A percentile compares a stretch with the other conserved stretches of the same genome.
Conservation (phyloP, 2,329 filamentous ascomycete genomes). For the Colletotrichum paranaense region DNA sequence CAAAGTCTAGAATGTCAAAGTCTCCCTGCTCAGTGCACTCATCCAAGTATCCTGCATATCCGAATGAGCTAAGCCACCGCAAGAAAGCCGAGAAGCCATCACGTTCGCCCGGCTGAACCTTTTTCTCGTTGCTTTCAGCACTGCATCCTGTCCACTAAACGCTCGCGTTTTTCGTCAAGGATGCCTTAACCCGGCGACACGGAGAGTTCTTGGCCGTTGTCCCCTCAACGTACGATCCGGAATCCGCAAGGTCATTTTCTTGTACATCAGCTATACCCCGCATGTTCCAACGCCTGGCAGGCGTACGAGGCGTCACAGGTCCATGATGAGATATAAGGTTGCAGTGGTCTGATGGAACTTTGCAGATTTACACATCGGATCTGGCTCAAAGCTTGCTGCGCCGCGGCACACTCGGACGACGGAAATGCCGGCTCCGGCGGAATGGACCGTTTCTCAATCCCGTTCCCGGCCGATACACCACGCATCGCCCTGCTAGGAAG, state of each 20-base stretch:
- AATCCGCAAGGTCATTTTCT: background rate
- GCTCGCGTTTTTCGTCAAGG: background rate
- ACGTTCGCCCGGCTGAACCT: background rate
- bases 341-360: background rate
- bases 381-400: background rate
- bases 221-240: background rate
- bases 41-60: background rate
- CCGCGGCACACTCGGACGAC: background rate
- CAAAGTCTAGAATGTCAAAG: background rate
- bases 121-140: background rate
- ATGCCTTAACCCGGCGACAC: background rate
- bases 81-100: background rate
- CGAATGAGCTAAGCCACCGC: background rate
- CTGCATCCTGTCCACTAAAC: background rate
- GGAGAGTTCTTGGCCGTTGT: background rate
- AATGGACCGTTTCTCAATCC: background rate
- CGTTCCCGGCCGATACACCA: background rate
- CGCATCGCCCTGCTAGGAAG: background rate
- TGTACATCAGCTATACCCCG: background rate
- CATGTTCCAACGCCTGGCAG: background rate
- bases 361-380: background rate
- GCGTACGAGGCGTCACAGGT: background rate
- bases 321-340: background rate
- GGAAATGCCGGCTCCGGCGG: background rate
- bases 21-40: background rate